These are phyloP conservation scores for Aaosphaeria arxii DNA, from an alignment of 2,329 filamentous ascomycete genomes.

Conservation along the genomic window DNA sequence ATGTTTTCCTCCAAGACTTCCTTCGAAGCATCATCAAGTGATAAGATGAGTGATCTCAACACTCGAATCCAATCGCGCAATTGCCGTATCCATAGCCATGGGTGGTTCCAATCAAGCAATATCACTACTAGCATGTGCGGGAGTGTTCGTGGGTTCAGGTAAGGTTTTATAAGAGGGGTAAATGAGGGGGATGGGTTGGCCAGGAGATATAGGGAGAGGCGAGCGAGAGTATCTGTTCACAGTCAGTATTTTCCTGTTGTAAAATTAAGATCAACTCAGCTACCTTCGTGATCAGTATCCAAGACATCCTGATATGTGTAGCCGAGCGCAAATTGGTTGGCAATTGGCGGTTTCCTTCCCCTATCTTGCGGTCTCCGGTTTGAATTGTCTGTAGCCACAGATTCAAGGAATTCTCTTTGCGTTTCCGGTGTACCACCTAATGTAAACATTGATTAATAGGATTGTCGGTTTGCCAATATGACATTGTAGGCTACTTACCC, in stretches of 20 bases:
- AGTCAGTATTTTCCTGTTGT: background rate
- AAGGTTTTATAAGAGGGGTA: slow-evolving; percentile 75
- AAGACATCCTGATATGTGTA: slow-evolving; percentile 96
- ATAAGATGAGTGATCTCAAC: slow-evolving; percentile 71
- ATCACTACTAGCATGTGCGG: slow-evolving; percentile 84
- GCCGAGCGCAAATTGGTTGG: slow-evolving; percentile 87
- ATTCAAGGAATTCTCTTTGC: slow-evolving; percentile 76
- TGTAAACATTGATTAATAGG: background rate
- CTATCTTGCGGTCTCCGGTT: slow-evolving; percentile 53
- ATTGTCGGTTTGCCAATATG: background rate
- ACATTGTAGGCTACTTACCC: slow-evolving; percentile 51
- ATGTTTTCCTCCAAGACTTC: slow-evolving; percentile 85
- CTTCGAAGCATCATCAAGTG: slow-evolving; percentile 72
- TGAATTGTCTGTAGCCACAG: slow-evolving; percentile 38
- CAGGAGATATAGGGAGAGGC: slow-evolving; percentile 84
- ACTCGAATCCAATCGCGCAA: slow-evolving; percentile 87
- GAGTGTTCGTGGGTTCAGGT: slow-evolving; percentile 79
- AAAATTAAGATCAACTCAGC: background rate
- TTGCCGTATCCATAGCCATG: slow-evolving; percentile 88
- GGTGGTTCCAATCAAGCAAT: slow-evolving; percentile 92
- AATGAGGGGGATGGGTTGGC: slow-evolving; percentile 82
- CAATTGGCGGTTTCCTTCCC: slow-evolving; percentile 66
- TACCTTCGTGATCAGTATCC: slow-evolving; percentile 89
- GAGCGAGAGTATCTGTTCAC: slow-evolving; percentile 74
- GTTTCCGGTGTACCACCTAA: slow-evolving; percentile 77